A percentile compares a stretch with the other conserved stretches of the same genome.
Conservation (phyloP, 208 protist genomes). For the Wallacemonas sp. region DNA sequence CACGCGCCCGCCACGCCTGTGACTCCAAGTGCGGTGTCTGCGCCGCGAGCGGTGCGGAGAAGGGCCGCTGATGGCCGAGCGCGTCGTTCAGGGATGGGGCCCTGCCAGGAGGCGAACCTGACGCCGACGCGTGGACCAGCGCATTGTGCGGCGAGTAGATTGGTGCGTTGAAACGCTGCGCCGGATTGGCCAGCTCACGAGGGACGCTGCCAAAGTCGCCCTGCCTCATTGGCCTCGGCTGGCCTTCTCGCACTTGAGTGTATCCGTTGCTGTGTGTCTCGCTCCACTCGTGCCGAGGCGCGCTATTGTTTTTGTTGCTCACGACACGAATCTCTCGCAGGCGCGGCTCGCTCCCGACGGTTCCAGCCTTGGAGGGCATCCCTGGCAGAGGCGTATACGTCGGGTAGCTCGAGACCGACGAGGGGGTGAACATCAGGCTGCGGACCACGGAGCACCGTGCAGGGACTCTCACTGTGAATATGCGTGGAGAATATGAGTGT, state of each 20-base stretch:
- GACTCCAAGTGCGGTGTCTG: neutral
- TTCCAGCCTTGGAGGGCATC: conserved; percentile 16
- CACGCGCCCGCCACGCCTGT: too few species aligned
- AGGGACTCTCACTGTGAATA: too few species aligned
- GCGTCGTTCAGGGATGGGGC: too few species aligned
- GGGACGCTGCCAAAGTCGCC: too few species aligned
- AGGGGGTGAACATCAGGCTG: conserved; percentile 43
- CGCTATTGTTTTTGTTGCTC: neutral
- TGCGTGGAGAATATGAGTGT: too few species aligned
- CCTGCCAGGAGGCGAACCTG: too few species aligned
- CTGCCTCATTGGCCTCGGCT: too few species aligned
- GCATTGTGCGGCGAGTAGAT: neutral
- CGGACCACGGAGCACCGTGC: too few species aligned
- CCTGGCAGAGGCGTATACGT: conserved; percentile 39
- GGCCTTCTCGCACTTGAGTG: too few species aligned
- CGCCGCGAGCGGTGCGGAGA: neutral
- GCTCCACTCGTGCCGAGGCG: neutral
- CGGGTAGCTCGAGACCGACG: conserved; percentile 37
- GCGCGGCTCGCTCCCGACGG: conserved; percentile 1
- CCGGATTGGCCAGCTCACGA: too few species aligned
- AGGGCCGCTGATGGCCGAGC: too few species aligned
- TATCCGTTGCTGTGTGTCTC: too few species aligned
- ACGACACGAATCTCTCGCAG: conserved; percentile 11
- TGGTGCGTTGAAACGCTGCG: conserved; percentile 6
- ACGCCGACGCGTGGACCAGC: neutral